A percentile compares a stretch with the other conserved stretches of the same genome.
Conservation (phyloP, 148 eudicot species). For the Spergularia bocconei region DNA sequence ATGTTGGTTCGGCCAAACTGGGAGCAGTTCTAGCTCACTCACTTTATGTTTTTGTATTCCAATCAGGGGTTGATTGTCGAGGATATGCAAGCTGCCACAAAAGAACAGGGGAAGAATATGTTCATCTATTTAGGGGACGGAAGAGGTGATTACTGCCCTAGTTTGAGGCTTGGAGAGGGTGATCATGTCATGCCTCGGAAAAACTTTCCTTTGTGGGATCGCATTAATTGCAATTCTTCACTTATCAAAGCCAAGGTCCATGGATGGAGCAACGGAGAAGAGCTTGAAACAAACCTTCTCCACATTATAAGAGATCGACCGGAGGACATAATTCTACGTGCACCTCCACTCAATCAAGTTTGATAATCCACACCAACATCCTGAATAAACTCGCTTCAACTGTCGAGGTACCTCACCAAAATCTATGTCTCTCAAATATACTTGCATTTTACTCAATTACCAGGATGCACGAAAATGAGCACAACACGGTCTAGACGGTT, state of each 20-base stretch:
- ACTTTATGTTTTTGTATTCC: neutral
- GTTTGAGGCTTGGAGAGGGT: conserved; percentile 47
- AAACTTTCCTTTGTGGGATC: conserved; percentile 49
- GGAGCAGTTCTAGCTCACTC: neutral
- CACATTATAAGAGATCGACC: conserved; percentile 33
- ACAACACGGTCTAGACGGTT: neutral
- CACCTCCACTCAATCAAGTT: neutral
- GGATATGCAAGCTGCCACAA: conserved; percentile 36
- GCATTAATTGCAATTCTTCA: conserved; percentile 35
- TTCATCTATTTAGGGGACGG: conserved; percentile 88
- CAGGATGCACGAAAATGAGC: neutral
- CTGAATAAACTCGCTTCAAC: neutral
- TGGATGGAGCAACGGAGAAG: conserved; percentile 72
- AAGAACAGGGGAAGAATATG: conserved; percentile 29
- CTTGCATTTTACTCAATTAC: neutral
- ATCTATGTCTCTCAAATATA: neutral
- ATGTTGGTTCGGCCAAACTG: neutral
- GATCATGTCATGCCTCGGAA: conserved; percentile 85
- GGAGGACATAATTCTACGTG: neutral
- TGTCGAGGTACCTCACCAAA: neutral
- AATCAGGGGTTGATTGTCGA: conserved; percentile 61
- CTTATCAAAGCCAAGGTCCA: conserved; percentile 55
- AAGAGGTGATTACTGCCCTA: conserved; percentile 78
- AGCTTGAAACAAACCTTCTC: conserved; percentile 51
- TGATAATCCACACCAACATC: neutral